Base-by-base conservation (phyloP, 495 filamentous ascomycete species). In the Hyaloscypha finlandica region DNA sequence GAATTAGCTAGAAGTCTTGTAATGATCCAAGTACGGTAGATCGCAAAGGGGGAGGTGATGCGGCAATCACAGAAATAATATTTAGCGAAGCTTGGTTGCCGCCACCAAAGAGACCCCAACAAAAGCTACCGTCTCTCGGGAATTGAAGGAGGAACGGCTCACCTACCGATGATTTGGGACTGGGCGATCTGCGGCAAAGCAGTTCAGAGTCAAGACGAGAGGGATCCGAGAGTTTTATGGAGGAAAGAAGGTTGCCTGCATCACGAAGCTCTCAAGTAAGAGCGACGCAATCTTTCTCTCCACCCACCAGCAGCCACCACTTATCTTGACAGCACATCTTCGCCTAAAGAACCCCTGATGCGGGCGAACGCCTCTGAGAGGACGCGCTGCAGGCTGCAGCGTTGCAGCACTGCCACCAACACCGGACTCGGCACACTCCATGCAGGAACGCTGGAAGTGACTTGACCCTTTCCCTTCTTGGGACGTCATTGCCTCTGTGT, bases 241-340 rank as follows among this genome's bases (percentile, higher is more conserved):
- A 48, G 42, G 0, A 48, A 19, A 48, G 16, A 48, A 48, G 42
- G 42, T 48, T 48, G 42, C 42, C 42, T 48, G 42, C 42, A 11
- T 48, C 42, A 48, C 42, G 2, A 48, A 48, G 42, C 42, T 48
- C 42, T 48, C 42, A 48, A 48, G 16, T 14, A 14, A 19, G 42
- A 4, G 42, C 53, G 8, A 56, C 53, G 53, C 30, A 56, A 56
- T 32, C 53, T 56, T 56, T 30, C 42, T 48, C 42, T 48, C 42
- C 42, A 11, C 42, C 9, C 42, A 4, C 16, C 35, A 19, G 42
- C 16, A 12, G 8, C 42, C 11, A 48, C 42, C 42, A 48, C 11
- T 48, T 48, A 48, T 59, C 56, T 37, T 59, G 56, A 59, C 56
- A 59, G 32, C 56, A 35, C 56, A 59, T 20, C 32, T 59, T 59